Evolutionary conservation across 2,329 filamentous ascomycete genomes (phyloP).

Genomic region (Alternaria sp.): DNA sequence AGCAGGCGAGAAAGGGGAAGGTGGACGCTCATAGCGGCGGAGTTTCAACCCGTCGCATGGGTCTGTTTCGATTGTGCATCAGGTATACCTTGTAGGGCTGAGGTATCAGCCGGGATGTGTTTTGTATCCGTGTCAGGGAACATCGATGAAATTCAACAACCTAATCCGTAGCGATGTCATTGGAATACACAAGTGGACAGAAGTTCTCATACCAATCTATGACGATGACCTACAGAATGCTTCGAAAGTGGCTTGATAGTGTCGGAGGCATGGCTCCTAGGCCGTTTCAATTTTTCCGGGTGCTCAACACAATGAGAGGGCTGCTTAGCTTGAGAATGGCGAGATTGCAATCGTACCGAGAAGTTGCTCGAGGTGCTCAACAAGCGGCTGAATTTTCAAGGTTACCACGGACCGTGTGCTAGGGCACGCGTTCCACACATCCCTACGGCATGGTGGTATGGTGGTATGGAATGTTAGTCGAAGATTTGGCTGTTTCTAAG

Average conservation of each 20-base stretch:
- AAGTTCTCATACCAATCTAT: not conserved
- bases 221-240: not conserved
- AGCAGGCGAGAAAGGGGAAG: constrained; percentile 1
- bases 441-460: not conserved
- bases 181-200: not conserved
- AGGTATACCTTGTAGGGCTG: constrained; percentile 12
- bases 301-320: not conserved
- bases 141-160: not conserved
- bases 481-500: constrained; percentile 5
- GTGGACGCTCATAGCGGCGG: not conserved
- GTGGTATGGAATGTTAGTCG: not conserved
- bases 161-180: not conserved
- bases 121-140: constrained; percentile 1
- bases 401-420: not conserved
- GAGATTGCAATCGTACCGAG: not conserved
- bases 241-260: constrained; percentile 12
- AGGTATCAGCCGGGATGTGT: not conserved
- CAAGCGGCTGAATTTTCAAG: not conserved
- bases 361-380: not conserved
- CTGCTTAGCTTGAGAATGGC: not conserved
- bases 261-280: constrained; percentile 11
- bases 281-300: not conserved
- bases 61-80: constrained; percentile 10
- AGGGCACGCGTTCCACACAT: not conserved
- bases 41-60: constrained; percentile 1